A percentile compares a stretch with the other conserved stretches of the same genome.
These are phyloP conservation scores for Venturia nashicola DNA, from an alignment of 2,329 filamentous ascomycete species.

Conservation along the genomic window DNA sequence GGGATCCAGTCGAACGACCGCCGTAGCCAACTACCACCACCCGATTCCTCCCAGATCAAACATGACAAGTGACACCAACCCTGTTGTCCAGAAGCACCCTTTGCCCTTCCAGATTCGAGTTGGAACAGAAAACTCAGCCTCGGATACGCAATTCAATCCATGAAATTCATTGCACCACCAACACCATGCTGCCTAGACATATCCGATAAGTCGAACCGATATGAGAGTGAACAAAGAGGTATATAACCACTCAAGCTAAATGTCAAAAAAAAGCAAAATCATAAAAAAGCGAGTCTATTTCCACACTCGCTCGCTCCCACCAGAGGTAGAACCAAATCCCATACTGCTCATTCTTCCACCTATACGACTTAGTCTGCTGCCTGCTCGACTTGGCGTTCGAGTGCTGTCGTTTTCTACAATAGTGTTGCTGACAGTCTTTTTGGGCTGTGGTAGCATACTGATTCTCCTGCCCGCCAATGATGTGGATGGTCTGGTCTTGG, in stretches of 20 bases:
- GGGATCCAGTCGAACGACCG: neutral
- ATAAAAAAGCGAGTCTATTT: neutral
- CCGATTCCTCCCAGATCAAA: neutral
- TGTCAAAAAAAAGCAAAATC: neutral
- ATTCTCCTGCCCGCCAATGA: neutral
- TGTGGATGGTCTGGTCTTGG: constrained; percentile 5
- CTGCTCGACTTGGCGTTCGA: neutral
- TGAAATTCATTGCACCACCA: constrained; percentile 2
- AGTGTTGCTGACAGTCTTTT: neutral
- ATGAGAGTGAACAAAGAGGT: neutral
- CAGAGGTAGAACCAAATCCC: neutral
- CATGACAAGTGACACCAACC: neutral
- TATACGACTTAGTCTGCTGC: neutral
- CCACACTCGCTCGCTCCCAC: neutral
- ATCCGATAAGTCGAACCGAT: neutral
- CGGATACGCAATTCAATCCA: neutral
- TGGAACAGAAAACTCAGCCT: neutral
- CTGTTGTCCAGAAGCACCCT: neutral
- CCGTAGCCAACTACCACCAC: neutral
- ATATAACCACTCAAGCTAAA: constrained; percentile 1
- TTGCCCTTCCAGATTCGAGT: neutral
- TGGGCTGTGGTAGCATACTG: constrained; percentile 8
- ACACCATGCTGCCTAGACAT: constrained; percentile 1
- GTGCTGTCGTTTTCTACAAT: neutral
- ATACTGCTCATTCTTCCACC: constrained; percentile 1